phyloP scores from a whole-genome alignment of 768 basidiomycete genomes.

The Tremella fuciformis region DNA sequence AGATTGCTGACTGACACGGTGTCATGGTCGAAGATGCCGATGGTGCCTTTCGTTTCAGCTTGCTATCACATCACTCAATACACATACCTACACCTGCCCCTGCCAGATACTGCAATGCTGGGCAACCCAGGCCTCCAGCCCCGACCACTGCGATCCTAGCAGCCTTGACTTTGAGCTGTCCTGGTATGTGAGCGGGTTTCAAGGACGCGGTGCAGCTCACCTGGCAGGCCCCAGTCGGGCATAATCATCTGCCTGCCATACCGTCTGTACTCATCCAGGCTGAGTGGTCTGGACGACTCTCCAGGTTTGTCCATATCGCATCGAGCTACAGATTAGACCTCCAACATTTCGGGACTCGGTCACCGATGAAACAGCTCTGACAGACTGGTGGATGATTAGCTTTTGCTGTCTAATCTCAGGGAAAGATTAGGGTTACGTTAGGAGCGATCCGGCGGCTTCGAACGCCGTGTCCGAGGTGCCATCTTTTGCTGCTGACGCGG shows the following conservation, averaged over 20 bases:
- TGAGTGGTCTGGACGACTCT: too few relatives aligned
- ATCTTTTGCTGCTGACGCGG: too few relatives aligned
- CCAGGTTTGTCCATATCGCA: too few relatives aligned
- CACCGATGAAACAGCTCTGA: too few relatives aligned
- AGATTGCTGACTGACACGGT: conserved; percentile 82
- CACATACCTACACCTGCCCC: conserved; percentile 83
- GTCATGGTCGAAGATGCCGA: conserved; percentile 88
- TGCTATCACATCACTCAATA: not conserved
- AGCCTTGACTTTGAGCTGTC: conserved; percentile 73
- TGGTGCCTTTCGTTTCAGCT: conserved; percentile 60
- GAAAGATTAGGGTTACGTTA: too few relatives aligned
- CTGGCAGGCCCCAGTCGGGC: conserved; percentile 78
- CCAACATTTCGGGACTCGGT: too few relatives aligned
- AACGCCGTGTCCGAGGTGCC: too few relatives aligned
- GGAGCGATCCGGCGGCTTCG: too few relatives aligned
- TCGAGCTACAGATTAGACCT: too few relatives aligned
- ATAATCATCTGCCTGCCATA: conserved; percentile 98
- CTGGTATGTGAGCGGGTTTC: conserved; percentile 53
- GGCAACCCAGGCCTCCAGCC: conserved; percentile 94
- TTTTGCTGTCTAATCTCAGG: too few relatives aligned
- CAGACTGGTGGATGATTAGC: too few relatives aligned
- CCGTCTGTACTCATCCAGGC: conserved; percentile 67
- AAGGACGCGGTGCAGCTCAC: conserved; percentile 54
- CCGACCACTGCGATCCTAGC: conserved; percentile 83
- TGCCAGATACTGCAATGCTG: conserved; percentile 87